These are phyloP conservation scores for Salinomyces thailandicus DNA, from an alignment of 2,329 filamentous ascomycete species.

Conservation along the genomic window DNA sequence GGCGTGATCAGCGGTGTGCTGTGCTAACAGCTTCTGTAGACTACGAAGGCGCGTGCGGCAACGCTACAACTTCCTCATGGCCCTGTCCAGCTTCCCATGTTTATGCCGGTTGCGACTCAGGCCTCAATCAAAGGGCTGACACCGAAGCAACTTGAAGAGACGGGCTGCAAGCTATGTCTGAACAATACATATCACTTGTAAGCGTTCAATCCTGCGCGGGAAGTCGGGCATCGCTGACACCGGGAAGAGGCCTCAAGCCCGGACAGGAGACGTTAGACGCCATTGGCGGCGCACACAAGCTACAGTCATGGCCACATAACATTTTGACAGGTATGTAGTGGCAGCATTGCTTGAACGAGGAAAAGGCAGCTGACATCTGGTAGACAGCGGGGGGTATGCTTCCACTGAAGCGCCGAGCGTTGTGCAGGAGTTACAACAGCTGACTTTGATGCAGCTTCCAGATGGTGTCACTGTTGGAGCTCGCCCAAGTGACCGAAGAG, in stretches of 20 bases:
- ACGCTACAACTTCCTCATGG: slow-evolving; percentile 84
- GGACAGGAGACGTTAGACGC: slow-evolving; percentile 80
- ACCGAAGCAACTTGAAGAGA: slow-evolving; percentile 80
- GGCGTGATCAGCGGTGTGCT: slow-evolving; percentile 1
- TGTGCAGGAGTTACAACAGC: neutral
- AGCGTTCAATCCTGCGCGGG: slow-evolving; percentile 17
- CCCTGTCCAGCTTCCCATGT: slow-evolving; percentile 77
- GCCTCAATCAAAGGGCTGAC: slow-evolving; percentile 91
- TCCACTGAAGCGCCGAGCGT: neutral
- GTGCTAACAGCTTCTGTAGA: slow-evolving; percentile 43
- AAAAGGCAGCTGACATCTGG: slow-evolving; percentile 6
- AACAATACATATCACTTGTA: slow-evolving; percentile 94
- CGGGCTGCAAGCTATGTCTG: slow-evolving; percentile 78
- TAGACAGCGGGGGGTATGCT: slow-evolving; percentile 32
- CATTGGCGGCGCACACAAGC: slow-evolving; percentile 82
- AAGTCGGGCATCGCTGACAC: no score
- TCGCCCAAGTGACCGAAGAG: slow-evolving; percentile 89
- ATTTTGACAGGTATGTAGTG: slow-evolving; percentile 58
- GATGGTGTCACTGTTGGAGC: slow-evolving; percentile 92
- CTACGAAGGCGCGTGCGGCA: slow-evolving; percentile 86
- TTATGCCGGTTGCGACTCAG: slow-evolving; percentile 98
- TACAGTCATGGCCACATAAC: slow-evolving; percentile 93
- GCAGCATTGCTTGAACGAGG: neutral
- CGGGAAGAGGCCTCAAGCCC: slow-evolving; percentile 71
- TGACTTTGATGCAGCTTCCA: slow-evolving; percentile 72